Percentiles rank a stretch among this genome's conserved stretches.
phyloP scores from a whole-genome alignment of 768 basidiomycete species.

The Sutorius australiensis region DNA sequence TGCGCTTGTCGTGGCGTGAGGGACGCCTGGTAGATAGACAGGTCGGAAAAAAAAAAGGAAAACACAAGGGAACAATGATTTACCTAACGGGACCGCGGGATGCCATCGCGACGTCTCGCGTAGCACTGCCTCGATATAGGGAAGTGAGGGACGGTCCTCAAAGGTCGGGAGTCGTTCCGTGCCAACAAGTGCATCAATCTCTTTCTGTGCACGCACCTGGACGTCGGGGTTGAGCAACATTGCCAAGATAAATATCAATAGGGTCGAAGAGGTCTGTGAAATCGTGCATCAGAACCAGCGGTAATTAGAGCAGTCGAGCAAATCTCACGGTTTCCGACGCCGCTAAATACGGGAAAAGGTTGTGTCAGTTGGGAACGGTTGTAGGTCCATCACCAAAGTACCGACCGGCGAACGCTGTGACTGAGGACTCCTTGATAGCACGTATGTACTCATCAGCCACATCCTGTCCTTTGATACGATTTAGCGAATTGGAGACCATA shows the following conservation, averaged over 20 bases:
- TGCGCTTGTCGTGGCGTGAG: slow-evolving; percentile 34
- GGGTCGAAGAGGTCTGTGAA: slow-evolving; percentile 30
- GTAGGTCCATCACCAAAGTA: background rate
- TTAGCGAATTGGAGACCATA: slow-evolving; percentile 27
- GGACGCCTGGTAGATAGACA: slow-evolving; percentile 20
- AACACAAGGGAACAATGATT: background rate
- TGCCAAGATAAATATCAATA: slow-evolving; percentile 31
- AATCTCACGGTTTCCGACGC: slow-evolving; percentile 28
- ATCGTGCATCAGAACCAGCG: background rate
- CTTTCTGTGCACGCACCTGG: slow-evolving; percentile 38
- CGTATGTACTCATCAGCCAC: slow-evolving; percentile 6
- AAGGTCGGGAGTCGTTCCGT: slow-evolving; percentile 29
- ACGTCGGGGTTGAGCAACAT: slow-evolving; percentile 37
- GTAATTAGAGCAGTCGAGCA: background rate
- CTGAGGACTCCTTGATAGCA: slow-evolving; percentile 28
- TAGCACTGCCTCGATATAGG: slow-evolving; percentile 26
- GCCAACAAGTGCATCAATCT: slow-evolving; percentile 34
- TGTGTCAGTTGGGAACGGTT: background rate
- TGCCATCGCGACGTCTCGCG: slow-evolving; percentile 37
- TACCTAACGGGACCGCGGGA: slow-evolving; percentile 34
- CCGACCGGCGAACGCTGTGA: slow-evolving; percentile 30
- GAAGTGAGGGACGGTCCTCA: slow-evolving; percentile 27
- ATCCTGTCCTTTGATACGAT: slow-evolving; percentile 6
- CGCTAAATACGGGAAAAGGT: slow-evolving; percentile 11
- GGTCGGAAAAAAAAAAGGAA: background rate